Evolutionary conservation across 495 filamentous ascomycete species (phyloP).

Genomic region (Oleoguttula mirabilis): DNA sequence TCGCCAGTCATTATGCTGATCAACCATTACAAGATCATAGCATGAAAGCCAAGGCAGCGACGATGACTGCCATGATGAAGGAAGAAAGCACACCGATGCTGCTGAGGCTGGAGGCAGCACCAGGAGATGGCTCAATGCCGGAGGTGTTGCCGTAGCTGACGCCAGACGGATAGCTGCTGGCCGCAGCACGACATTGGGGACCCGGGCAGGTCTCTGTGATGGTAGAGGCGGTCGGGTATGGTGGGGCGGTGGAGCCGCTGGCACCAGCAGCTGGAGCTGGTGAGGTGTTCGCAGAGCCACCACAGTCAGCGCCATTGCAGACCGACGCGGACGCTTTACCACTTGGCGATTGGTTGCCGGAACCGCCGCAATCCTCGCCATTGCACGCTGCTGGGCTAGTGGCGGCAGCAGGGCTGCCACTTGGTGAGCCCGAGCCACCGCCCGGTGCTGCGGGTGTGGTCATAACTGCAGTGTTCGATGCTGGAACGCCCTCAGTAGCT

Average conservation of each 20-base stretch:
- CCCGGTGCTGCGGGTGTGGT: constrained; percentile 1
- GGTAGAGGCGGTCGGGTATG: constrained; percentile 1
- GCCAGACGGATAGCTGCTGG: not conserved
- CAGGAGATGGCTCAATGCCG: not conserved
- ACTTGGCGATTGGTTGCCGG: not conserved
- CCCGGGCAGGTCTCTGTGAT: not conserved
- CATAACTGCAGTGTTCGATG: not conserved
- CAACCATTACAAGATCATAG: not conserved
- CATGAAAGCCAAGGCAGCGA: constrained; percentile 1
- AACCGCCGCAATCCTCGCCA: not conserved
- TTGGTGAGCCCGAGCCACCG: not conserved
- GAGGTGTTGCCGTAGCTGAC: not conserved
- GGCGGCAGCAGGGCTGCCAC: not conserved
- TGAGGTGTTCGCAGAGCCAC: not conserved
- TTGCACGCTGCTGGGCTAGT: not conserved
- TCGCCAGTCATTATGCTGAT: too few relatives aligned
- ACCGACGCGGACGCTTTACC: not conserved
- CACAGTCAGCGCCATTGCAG: not conserved
- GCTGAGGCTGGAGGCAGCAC: not conserved
- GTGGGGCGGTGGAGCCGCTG: not conserved
- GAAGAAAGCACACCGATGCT: not conserved
- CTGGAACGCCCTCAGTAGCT: not conserved
- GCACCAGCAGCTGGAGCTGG: not conserved
- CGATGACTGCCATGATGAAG: not conserved
- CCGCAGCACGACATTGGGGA: not conserved